These are phyloP conservation scores for Pneumocystis wakefieldiae DNA, from an alignment of 1,139 yeast species.

Conservation along the genomic window DNA sequence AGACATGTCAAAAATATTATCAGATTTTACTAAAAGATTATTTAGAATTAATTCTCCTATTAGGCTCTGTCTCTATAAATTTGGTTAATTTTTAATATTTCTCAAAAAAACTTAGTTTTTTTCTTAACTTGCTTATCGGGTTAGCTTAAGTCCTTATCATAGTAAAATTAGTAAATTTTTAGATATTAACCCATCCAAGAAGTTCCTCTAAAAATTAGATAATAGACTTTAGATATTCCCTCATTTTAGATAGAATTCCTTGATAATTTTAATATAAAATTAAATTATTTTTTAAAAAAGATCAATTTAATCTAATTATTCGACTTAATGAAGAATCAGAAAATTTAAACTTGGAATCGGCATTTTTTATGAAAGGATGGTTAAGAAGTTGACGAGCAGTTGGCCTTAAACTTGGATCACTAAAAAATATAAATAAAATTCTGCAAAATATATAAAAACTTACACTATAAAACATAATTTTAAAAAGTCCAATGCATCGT, in stretches of 20 bases:
- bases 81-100: no score
- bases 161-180: no score
- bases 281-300: background rate
- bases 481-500: conserved; percentile 53
- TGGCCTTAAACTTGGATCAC: conserved; percentile 68
- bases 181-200: no score
- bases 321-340: background rate
- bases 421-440: background rate
- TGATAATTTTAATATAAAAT: background rate
- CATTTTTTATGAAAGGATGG: conserved; percentile 42
- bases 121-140: no score
- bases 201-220: no score
- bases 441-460: background rate
- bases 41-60: no score
- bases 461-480: conserved; percentile 44
- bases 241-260: background rate
- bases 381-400: conserved; percentile 57
- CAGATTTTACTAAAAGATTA: no score
- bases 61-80: no score
- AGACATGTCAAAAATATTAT: background rate
- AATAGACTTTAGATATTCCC: no score
- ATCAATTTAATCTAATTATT: background rate
- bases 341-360: background rate
- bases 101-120: no score
- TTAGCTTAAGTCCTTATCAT: no score